A percentile compares a stretch with the other conserved stretches of the same genome.
Evolutionary conservation across 1,139 yeast genomes (phyloP).

Genomic region (Saccharomyces hybrid): DNA sequence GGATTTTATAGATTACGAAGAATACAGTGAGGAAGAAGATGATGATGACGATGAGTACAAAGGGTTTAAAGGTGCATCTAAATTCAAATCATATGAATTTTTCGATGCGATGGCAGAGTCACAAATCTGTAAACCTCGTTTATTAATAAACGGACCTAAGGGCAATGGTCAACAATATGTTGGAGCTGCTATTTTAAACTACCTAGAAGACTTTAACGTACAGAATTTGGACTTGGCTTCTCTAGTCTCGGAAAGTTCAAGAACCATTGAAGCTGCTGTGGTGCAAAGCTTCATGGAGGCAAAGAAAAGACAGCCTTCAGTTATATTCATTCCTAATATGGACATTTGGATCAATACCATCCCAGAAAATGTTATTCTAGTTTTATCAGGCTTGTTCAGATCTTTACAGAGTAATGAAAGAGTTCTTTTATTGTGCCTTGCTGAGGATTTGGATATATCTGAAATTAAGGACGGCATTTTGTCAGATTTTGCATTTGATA

Average conservation of each 20-base stretch:
- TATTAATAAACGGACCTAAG: constrained; percentile 62
- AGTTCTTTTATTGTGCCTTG: constrained; percentile 67
- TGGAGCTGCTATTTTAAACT: constrained; percentile 73
- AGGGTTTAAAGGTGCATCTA: constrained; percentile 56
- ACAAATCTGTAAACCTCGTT: constrained; percentile 74
- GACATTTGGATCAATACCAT: constrained; percentile 70
- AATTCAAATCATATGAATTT: constrained; percentile 33
- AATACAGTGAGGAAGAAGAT: constrained; percentile 22
- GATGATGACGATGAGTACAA: constrained; percentile 47
- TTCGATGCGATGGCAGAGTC: constrained; percentile 42
- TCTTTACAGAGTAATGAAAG: constrained; percentile 66
- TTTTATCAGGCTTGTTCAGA: constrained; percentile 62
- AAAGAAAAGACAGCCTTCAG: constrained; percentile 81
- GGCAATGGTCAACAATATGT: constrained; percentile 89
- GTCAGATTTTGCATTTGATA: constrained; percentile 33
- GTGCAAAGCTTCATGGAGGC: constrained; percentile 86
- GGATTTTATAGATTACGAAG: constrained; percentile 30
- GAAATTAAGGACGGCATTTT: constrained; percentile 7
- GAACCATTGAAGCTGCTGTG: constrained; percentile 77
- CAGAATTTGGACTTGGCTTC: constrained; percentile 79
- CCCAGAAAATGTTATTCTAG: constrained; percentile 61
- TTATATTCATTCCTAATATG: constrained; percentile 74
- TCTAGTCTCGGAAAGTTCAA: constrained; percentile 68
- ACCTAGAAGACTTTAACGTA: constrained; percentile 82
- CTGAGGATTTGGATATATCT: constrained; percentile 40